These are phyloP conservation scores for Podila epigama DNA, from an alignment of 192 early-diverging fungal genomes.

Conservation along the genomic window DNA sequence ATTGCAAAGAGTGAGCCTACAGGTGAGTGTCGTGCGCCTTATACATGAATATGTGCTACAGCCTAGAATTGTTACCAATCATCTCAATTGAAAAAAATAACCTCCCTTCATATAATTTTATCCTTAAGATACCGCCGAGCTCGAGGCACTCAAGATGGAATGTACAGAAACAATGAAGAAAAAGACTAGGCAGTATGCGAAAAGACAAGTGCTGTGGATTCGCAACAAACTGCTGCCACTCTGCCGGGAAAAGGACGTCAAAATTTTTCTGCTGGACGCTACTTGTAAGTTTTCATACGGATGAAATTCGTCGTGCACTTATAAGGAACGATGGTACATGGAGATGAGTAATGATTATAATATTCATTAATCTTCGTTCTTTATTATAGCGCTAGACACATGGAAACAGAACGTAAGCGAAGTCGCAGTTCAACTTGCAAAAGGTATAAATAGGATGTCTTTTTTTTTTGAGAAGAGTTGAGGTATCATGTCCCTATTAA, in stretches of 20 bases:
- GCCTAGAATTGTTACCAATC: too few species aligned
- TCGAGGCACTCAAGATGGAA: constrained; percentile 53
- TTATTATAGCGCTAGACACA: constrained; percentile 49
- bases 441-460: constrained; percentile 28
- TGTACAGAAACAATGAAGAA: constrained; percentile 86
- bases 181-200: constrained; percentile 89
- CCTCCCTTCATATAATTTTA: neutral
- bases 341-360: neutral
- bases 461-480: neutral
- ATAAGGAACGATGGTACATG: neutral
- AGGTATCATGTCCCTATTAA: neutral
- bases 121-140: constrained; percentile 16
- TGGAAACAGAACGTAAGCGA: constrained; percentile 66
- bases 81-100: neutral
- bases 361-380: neutral
- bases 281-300: constrained; percentile 52
- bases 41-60: too few species aligned
- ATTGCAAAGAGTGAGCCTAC: constrained; percentile 8
- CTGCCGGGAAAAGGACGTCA: constrained; percentile 46
- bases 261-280: constrained; percentile 76
- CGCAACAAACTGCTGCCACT: constrained; percentile 72
- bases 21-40: constrained; percentile 5
- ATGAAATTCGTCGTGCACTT: neutral
- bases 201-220: constrained; percentile 83
- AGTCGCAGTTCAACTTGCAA: constrained; percentile 60